Percentiles rank a stretch among this genome's conserved stretches.
phyloP scores from a whole-genome alignment of 352 stramenopile species.

The Phytopythium kandeliae region DNA sequence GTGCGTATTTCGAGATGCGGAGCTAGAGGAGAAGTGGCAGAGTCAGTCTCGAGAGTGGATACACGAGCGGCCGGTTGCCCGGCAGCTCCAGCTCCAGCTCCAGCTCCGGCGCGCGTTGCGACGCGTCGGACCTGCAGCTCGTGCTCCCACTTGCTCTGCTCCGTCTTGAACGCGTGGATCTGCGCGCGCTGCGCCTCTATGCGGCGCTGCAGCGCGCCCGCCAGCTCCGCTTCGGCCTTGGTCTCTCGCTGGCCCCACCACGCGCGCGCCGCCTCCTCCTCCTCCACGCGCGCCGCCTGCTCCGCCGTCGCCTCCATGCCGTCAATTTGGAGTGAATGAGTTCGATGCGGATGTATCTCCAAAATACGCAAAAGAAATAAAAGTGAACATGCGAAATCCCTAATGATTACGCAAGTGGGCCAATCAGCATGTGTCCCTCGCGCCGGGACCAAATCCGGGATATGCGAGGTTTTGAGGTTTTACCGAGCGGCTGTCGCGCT shows the following conservation, averaged over 20 bases:
- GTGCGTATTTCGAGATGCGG: slow-evolving; percentile 70
- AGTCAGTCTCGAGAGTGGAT: too few species aligned
- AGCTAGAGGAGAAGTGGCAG: slow-evolving; percentile 20
- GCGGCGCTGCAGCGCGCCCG: slow-evolving; percentile 46
- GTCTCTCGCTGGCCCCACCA: slow-evolving; percentile 58
- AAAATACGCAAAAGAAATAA: too few species aligned
- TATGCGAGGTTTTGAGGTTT: slow-evolving; percentile 7
- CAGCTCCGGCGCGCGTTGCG: too few species aligned
- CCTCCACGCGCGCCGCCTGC: too few species aligned
- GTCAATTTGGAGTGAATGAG: too few species aligned
- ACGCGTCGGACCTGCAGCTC: slow-evolving; percentile 40
- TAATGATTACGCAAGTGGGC: neutral
- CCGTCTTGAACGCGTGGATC: slow-evolving; percentile 71
- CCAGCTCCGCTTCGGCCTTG: slow-evolving; percentile 43
- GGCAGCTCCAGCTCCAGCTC: too few species aligned
- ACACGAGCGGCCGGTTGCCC: too few species aligned
- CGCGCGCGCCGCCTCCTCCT: slow-evolving; percentile 36
- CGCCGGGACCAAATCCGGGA: neutral
- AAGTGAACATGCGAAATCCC: too few species aligned
- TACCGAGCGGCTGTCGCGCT: too few species aligned
- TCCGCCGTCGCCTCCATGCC: neutral
- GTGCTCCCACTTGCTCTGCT: slow-evolving; percentile 82
- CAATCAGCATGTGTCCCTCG: neutral
- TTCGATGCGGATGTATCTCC: too few species aligned
- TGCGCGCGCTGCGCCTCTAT: slow-evolving; percentile 70